These are phyloP conservation scores for Ustilago tritici DNA, from an alignment of 1,284 basidiomycete genomes.

Conservation along the genomic window DNA sequence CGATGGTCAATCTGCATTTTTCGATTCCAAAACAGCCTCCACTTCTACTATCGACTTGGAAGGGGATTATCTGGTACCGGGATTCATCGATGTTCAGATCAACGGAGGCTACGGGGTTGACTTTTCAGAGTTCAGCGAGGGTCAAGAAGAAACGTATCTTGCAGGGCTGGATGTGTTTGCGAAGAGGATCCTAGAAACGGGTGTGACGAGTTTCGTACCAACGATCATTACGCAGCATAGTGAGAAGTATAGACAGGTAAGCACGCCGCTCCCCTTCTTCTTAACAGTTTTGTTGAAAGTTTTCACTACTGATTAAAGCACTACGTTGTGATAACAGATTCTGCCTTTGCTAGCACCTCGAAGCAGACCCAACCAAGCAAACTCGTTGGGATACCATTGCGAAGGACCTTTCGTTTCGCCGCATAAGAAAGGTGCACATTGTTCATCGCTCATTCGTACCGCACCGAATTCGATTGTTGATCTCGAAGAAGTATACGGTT, in stretches of 20 bases:
- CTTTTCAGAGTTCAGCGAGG: constrained; percentile 77
- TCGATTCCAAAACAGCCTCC: constrained; percentile 15
- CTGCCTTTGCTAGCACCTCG: constrained; percentile 72
- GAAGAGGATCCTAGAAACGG: constrained; percentile 83
- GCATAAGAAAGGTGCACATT: constrained; percentile 81
- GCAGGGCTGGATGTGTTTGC: constrained; percentile 79
- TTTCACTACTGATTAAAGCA: no score
- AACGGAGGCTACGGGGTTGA: constrained; percentile 91
- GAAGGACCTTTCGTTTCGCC: constrained; percentile 88
- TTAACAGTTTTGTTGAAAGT: no score
- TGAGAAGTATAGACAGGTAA: constrained; percentile 47
- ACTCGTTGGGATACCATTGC: constrained; percentile 82
- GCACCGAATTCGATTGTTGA: constrained; percentile 66
- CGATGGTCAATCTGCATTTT: constrained; percentile 45
- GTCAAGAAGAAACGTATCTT: constrained; percentile 65
- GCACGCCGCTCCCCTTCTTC: background rate
- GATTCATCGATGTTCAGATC: constrained; percentile 82
- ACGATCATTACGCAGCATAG: constrained; percentile 33
- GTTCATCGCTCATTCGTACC: constrained; percentile 76
- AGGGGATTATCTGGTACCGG: constrained; percentile 74
- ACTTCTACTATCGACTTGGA: constrained; percentile 32
- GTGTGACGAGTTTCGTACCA: constrained; percentile 81
- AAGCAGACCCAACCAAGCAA: constrained; percentile 73
- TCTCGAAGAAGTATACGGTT: constrained; percentile 47
- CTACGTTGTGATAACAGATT: constrained; percentile 70